Percentiles rank a stretch among this genome's conserved stretches.
phyloP scores from a whole-genome alignment of 495 filamentous ascomycete species.

The Neurospora sp. region DNA sequence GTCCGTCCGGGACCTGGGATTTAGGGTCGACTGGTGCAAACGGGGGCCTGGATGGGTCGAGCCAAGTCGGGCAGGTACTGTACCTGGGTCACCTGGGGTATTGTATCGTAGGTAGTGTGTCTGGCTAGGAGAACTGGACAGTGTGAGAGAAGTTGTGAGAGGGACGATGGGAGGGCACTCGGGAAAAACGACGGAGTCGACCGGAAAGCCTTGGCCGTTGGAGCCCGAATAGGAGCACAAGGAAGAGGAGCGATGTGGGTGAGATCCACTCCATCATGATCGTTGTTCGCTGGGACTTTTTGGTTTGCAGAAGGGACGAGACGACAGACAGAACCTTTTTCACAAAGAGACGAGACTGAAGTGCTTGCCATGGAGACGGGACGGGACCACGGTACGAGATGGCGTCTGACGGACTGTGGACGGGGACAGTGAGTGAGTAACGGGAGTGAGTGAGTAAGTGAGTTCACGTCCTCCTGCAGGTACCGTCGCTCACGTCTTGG shows the following conservation, averaged over 20 bases:
- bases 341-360: not conserved
- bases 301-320: not conserved
- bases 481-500: not conserved
- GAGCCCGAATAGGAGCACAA: not conserved
- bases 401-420: not conserved
- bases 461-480: not conserved
- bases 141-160: not conserved
- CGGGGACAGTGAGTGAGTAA: not conserved
- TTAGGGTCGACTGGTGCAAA: not conserved
- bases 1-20: not conserved
- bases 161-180: not conserved
- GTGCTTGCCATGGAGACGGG: not conserved
- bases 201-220: not conserved
- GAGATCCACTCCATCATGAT: not conserved
- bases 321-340: not conserved
- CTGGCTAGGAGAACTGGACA: not conserved
- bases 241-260: not conserved
- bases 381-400: not conserved
- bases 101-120: not conserved
- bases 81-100: not conserved
- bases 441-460: not conserved
- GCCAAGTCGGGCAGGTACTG: conserved; percentile 8
- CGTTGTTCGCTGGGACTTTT: not conserved
- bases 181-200: not conserved
- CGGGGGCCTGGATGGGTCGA: conserved; percentile 7